Base-by-base conservation (phyloP, 192 early-diverging fungal species). In the Geosiphon pyriformis region DNA sequence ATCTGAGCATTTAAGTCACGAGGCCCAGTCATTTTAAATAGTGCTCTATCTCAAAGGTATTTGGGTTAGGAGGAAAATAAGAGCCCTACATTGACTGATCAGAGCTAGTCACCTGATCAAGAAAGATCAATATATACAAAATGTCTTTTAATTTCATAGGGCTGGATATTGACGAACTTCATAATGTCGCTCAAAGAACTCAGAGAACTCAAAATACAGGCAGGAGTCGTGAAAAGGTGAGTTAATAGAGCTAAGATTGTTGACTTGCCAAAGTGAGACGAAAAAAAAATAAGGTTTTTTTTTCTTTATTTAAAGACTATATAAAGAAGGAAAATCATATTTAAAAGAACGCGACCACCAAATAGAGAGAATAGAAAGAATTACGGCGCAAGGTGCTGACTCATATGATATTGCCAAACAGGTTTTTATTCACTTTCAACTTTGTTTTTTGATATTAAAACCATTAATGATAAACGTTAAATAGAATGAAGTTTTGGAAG, bases 391-490 rank as follows among this genome's bases (percentile, higher is more conserved):
- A 25, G 76, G 74, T 57, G 80, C 78, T 33, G 80, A 87, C 57
- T 76, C 80, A 32, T 75, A 78, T 31, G 82, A 85, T 56, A 74
- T 87, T 66, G 74, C 77, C 61, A 83, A 87, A 70, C 85, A 87
- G 78, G 83, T 82, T 81, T 58, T 52, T 22, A n/a, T 52, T 7
- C 7, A n/a, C 20, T 20, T 22, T 52, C 15, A 22, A 15, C 15
- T 42, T 6, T 6, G 15, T 42, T 10, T 42, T 6, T 10, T 42
- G 15, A 42, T 10, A 15, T 6, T 42, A 10, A 10, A 6, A 15
- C 37, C 6, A 10, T 42, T 42, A 42, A 42, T 15, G 37, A 42
- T 42, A 10, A 42, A 42, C 7, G 7, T 42, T 52, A n/a, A 52
- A 52, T 52, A 82, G 81, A 74, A 82, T 29, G 82, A 84, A 59